These are phyloP conservation scores for Melampsora americana DNA, from an alignment of 1,284 basidiomycete genomes.

Conservation along the genomic window DNA sequence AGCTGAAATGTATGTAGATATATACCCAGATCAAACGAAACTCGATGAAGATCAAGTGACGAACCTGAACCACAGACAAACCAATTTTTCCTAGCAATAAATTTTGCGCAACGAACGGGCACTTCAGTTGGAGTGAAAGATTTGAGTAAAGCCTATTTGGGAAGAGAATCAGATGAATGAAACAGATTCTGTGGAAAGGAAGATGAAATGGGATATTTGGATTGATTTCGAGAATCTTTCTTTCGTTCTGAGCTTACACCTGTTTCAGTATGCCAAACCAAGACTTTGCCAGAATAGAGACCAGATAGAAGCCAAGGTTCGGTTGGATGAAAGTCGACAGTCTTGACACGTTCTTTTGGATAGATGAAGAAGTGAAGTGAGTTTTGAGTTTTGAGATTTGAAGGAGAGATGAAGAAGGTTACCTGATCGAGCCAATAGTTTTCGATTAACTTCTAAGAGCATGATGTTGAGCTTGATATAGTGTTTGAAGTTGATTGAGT, in stretches of 20 bases:
- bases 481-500: not conserved
- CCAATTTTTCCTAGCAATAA: slow-evolving; percentile 99
- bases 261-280: slow-evolving; percentile 96
- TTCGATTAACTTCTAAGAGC: slow-evolving; percentile 33
- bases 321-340: slow-evolving; percentile 94
- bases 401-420: not conserved
- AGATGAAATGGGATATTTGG: no score
- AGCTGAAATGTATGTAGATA: no score
- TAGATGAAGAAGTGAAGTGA: not conserved
- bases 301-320: slow-evolving; percentile 73
- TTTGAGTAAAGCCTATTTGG: slow-evolving; percentile 69
- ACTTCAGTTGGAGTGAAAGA: slow-evolving; percentile 97
- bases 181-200: not conserved
- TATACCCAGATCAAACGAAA: not conserved
- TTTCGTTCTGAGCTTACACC: slow-evolving; percentile 57
- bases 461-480: slow-evolving; percentile 6
- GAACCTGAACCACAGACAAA: slow-evolving; percentile 64
- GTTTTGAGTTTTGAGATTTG: not conserved
- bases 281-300: slow-evolving; percentile 91
- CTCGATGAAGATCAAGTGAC: no score
- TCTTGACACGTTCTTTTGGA: slow-evolving; percentile 79
- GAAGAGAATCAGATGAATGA: not conserved
- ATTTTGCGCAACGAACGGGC: slow-evolving; percentile 91
- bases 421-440: slow-evolving; percentile 37
- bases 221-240: no score